Conservation (phyloP, 768 basidiomycete genomes). For the Mycena epipterygia region DNA sequence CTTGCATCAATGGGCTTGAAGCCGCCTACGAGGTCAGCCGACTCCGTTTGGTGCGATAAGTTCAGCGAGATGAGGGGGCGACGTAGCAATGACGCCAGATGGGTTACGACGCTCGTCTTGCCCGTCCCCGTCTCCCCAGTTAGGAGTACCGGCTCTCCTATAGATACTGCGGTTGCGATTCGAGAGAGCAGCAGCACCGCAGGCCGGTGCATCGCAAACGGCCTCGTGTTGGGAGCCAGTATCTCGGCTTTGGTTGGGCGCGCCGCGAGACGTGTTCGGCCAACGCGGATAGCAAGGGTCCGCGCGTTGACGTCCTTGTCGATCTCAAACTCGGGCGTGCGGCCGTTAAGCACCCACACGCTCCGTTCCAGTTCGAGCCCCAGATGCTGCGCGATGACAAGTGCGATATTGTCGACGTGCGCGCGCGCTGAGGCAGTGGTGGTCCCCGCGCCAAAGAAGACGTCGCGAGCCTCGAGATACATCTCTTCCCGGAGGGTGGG, state of each 20-base stretch:
- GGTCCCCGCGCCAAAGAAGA: slow-evolving; percentile 86
- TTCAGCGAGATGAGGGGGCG: slow-evolving; percentile 90
- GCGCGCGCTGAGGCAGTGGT: slow-evolving; percentile 65
- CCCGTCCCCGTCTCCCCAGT: slow-evolving; percentile 99
- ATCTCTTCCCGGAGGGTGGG: slow-evolving; percentile 88
- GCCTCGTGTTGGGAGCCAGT: slow-evolving; percentile 56
- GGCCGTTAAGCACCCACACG: slow-evolving; percentile 76
- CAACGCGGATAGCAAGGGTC: slow-evolving; percentile 69
- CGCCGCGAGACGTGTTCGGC: slow-evolving; percentile 71
- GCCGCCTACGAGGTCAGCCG: slow-evolving; percentile 93
- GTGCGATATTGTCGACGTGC: slow-evolving; percentile 64
- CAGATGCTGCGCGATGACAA: slow-evolving; percentile 70
- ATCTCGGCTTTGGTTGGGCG: slow-evolving; percentile 54
- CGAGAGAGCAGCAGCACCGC: slow-evolving; percentile 85
- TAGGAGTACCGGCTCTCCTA: slow-evolving; percentile 87
- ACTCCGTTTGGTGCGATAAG: slow-evolving; percentile 96
- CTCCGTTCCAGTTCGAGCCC: slow-evolving; percentile 78
- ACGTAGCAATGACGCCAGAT: slow-evolving; percentile 84
- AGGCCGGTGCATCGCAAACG: slow-evolving; percentile 92
- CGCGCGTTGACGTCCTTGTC: slow-evolving; percentile 78
- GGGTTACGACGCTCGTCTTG: slow-evolving; percentile 93
- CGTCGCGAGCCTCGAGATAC: slow-evolving; percentile 88
- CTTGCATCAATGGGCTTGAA: slow-evolving; percentile 96
- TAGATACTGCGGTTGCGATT: slow-evolving; percentile 78
- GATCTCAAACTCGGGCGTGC: slow-evolving; percentile 75